Evolutionary conservation across 768 basidiomycete genomes (phyloP), one percentile per base, ranked within the genome.

Genomic region (Phlegmacium glaucopus): DNA sequence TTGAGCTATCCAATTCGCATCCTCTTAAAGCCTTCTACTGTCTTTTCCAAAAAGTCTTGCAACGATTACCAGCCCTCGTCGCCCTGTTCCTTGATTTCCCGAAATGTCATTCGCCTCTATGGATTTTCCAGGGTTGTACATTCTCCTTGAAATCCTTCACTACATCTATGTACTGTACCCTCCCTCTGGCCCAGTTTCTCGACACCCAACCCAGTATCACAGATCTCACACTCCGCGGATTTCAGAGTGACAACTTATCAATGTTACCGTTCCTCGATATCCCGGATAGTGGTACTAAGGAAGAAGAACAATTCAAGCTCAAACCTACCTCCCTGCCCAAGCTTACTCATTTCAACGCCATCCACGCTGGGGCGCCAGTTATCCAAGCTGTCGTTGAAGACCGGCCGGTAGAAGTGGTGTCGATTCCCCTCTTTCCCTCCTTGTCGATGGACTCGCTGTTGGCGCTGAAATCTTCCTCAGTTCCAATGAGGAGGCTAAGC

Each of bases 201-300:
- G 76, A 72, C 46, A 62, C 65, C 0, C 83, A 84, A 61, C 64
- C 63, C 5, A 51, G 58, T 22, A 65, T 85, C 50, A 56, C 59
- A 32, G 77, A 84, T 18, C 69, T 86, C 44, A 77, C 77, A 10
- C 70, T 85, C 17, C 70, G 80, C 16, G 82, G 81, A 0, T 74
- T 75, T 51, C 72, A 72, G 47, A 63, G 68, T 45, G 68, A 63
- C 42, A 35, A 54, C 11, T 26, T 52, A 22, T 51, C 54, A 22
- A 38, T 58, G 44, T 40, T 49, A 32, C 50, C 55, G 39, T 50
- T 59, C 43, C 36, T 59, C 36, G 41, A 61, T 42, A 38, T 56
- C 32, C 29, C 55, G 2, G 52, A 55, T 13, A 44, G 42, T 9
- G 48, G 50, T 6, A 13, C 36, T 16, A 12, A 37, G 12, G 4